A percentile compares a stretch with the other conserved stretches of the same genome.
Conservation (phyloP, 257 asterid species). For the Solanum sparsipilum region DNA sequence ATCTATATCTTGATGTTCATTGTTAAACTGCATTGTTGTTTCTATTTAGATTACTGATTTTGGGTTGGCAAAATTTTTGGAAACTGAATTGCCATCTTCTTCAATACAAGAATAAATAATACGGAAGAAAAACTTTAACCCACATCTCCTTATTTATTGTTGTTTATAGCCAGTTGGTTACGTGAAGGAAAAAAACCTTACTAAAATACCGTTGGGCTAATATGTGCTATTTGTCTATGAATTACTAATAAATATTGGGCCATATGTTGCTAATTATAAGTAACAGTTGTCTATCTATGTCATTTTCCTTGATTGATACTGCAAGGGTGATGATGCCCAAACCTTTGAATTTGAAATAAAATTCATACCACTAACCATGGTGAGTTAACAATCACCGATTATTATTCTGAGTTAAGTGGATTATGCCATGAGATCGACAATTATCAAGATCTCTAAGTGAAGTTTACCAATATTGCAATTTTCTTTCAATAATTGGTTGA, state of each 20-base stretch:
- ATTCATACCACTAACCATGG: neutral
- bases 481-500: neutral
- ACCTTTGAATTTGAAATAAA: neutral
- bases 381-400: neutral
- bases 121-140: neutral
- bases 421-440: neutral
- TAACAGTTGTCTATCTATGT: neutral
- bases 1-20: neutral
- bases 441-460: neutral
- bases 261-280: neutral
- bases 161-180: neutral
- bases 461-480: neutral
- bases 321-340: neutral
- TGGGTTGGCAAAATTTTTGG: neutral
- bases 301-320: neutral
- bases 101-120: neutral
- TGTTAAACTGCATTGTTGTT: neutral
- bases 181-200: neutral
- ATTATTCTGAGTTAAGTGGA: neutral
- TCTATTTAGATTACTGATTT: neutral
- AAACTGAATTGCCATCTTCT: neutral
- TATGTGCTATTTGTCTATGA: neutral
- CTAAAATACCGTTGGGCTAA: neutral
- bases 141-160: neutral
- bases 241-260: neutral